phyloP scores from a whole-genome alignment of 208 protist species.

The Leishmania aethiopica region DNA sequence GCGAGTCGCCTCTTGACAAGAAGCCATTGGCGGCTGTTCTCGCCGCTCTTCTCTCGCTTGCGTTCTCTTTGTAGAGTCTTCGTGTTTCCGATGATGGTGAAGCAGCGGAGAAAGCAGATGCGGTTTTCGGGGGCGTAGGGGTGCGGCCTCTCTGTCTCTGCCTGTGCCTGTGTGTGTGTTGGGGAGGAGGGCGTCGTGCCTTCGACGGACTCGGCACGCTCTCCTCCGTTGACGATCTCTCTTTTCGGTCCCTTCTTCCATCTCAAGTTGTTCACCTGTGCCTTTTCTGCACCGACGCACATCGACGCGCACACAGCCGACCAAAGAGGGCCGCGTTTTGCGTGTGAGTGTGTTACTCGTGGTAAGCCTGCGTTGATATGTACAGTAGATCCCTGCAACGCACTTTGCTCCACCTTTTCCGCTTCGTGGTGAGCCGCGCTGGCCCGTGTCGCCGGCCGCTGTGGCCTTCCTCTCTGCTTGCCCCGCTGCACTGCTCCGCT shows the following conservation, averaged over 20 bases:
- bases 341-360: background rate
- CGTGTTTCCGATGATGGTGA: background rate
- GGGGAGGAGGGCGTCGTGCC: background rate
- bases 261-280: slow-evolving; percentile 1
- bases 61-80: background rate
- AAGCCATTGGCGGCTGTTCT: background rate
- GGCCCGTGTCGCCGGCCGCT: background rate
- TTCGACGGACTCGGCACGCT: background rate
- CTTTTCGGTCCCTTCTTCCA: background rate
- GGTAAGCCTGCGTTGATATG: background rate
- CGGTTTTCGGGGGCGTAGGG: background rate
- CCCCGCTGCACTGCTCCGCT: background rate
- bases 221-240: background rate
- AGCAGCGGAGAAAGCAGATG: background rate
- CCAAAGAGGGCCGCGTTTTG: background rate
- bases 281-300: background rate
- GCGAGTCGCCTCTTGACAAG: background rate
- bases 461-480: background rate
- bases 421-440: background rate
- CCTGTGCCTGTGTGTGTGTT: background rate
- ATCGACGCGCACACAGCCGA: background rate
- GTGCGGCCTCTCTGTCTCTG: background rate
- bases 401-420: slow-evolving; percentile 15
- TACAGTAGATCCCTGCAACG: slow-evolving; percentile 1
- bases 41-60: background rate